phyloP scores from a whole-genome alignment of 2,329 filamentous ascomycete genomes.

The Aureobasidium pullulans region DNA sequence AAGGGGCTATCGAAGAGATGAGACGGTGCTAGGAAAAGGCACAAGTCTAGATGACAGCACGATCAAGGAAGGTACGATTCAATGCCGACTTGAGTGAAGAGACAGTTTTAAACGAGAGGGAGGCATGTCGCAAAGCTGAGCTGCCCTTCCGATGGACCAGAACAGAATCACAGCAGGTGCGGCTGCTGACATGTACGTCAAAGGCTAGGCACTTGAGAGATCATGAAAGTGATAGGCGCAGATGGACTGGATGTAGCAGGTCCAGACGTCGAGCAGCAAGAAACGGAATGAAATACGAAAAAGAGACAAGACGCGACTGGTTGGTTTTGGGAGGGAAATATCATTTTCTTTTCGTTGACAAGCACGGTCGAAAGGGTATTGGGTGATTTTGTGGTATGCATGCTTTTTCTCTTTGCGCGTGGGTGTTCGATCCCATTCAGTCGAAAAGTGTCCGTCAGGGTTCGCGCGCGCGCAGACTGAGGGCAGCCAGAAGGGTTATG shows the following conservation, averaged over 20 bases:
- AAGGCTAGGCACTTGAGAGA: no score
- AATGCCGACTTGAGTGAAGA: neutral
- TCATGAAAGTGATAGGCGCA: no score
- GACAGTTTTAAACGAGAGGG: no score
- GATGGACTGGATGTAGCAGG: no score
- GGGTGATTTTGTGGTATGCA: neutral
- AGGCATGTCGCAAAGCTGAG: no score
- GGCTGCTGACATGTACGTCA: no score
- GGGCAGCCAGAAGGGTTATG: neutral
- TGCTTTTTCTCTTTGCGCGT: slow-evolving; percentile 7
- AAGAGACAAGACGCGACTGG: neutral
- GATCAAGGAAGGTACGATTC: neutral
- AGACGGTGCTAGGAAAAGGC: no score
- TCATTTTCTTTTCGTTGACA: slow-evolving; percentile 14
- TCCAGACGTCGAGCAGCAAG: neutral
- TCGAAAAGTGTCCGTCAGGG: neutral
- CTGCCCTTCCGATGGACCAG: no score
- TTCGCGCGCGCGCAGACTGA: neutral
- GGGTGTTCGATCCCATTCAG: neutral
- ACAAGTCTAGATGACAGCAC: no score
- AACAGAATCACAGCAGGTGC: no score
- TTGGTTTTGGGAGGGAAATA: neutral
- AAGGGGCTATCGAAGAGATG: neutral
- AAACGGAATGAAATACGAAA: neutral
- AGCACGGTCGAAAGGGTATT: slow-evolving; percentile 6